These are phyloP conservation scores for Botryotinia convoluta DNA, from an alignment of 2,329 filamentous ascomycete species.

Conservation along the genomic window DNA sequence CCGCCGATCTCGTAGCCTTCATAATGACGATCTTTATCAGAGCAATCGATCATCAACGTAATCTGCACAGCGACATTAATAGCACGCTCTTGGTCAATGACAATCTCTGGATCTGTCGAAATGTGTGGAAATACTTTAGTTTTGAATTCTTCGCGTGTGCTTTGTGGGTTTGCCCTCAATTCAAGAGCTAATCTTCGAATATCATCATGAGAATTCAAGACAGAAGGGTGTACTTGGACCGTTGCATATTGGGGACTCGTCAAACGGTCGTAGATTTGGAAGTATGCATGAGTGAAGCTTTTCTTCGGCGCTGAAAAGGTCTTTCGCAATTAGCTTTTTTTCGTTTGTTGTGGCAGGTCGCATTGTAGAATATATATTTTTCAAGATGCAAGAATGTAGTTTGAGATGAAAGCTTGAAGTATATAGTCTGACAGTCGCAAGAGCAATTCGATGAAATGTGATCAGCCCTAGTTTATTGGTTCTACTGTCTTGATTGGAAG, in stretches of 20 bases:
- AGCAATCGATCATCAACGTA: background rate
- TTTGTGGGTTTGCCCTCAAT: background rate
- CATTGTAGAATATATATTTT: background rate
- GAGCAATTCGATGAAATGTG: background rate
- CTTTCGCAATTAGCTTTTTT: background rate
- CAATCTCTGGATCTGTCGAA: background rate
- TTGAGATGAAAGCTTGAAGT: background rate
- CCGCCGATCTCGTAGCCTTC: background rate
- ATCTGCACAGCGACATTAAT: background rate
- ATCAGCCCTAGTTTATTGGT: rapidly evolving
- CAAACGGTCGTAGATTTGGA: background rate
- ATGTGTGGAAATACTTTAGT: background rate
- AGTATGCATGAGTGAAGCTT: background rate
- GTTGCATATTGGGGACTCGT: background rate
- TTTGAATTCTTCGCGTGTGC: background rate
- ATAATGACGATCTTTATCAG: background rate
- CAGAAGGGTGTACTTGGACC: background rate
- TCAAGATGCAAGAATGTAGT: background rate
- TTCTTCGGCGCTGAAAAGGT: background rate
- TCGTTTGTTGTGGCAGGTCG: background rate
- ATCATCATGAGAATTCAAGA: background rate
- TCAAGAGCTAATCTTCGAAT: background rate
- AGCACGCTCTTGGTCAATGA: background rate
- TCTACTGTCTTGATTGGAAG: no score
- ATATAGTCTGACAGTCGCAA: background rate